These are phyloP conservation scores for Favolaschia claudopus DNA, from an alignment of 768 basidiomycete genomes.

Conservation along the genomic window DNA sequence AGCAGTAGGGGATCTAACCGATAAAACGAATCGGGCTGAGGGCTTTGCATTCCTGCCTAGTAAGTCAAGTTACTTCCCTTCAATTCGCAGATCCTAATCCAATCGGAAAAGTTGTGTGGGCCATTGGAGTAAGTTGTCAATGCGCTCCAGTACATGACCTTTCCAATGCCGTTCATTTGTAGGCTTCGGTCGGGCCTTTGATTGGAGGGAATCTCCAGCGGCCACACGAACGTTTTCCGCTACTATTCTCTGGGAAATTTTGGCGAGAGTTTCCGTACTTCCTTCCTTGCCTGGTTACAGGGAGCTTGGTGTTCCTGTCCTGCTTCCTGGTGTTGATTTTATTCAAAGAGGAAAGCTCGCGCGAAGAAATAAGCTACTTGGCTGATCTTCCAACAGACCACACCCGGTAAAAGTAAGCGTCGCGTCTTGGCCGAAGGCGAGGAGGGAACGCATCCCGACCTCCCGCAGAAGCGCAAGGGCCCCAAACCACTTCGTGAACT, in stretches of 20 bases:
- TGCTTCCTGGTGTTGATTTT: conserved; percentile 43
- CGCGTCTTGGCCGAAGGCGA: conserved; percentile 2
- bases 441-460: neutral
- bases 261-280: conserved; percentile 79
- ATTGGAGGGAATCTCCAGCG: conserved; percentile 72
- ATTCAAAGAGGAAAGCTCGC: conserved; percentile 52
- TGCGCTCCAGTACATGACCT: conserved; percentile 37
- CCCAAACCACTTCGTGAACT: conserved; percentile 51
- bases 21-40: conserved; percentile 61
- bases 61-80: conserved; percentile 17
- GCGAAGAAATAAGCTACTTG: neutral
- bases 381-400: conserved; percentile 33
- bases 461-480: conserved; percentile 17
- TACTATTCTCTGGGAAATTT: conserved; percentile 60
- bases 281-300: conserved; percentile 62
- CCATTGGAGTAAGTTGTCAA: conserved; percentile 48
- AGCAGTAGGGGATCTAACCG: conserved; percentile 73
- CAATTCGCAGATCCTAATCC: neutral
- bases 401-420: conserved; percentile 23
- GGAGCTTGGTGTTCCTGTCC: conserved; percentile 42
- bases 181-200: conserved; percentile 54
- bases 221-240: conserved; percentile 73
- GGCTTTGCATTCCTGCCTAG: conserved; percentile 37
- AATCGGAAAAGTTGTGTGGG: conserved; percentile 49
- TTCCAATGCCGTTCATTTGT: conserved; percentile 24